Evolutionary conservation across 73 alveolate genomes (phyloP), one percentile per base, ranked within the genome.

Genomic region (Breviolum minutum): DNA sequence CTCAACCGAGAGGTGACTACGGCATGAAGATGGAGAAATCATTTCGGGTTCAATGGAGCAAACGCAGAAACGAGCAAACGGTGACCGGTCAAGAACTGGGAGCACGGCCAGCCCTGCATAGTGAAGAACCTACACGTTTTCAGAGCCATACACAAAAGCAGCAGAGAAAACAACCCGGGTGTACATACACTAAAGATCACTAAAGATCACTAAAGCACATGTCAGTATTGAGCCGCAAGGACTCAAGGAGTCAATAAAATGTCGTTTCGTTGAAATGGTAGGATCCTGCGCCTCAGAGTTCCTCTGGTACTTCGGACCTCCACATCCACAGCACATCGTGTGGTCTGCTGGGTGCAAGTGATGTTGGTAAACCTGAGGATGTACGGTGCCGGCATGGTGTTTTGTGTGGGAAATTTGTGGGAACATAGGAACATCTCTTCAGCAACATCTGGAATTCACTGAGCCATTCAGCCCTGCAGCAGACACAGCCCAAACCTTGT

Each of bases 261-360:
- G 5, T 20, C 16, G 60, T 13, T 19, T 7, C 11, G 87, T n/a
- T n/a, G n/a, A n/a, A n/a, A n/a, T n/a, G n/a, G n/a, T n/a, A n/a
- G n/a, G n/a, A n/a, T n/a, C 64, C n/a, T 27, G 86, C 71, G 69
- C 96, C 86, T 64, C 86, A 89, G 30, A 30, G 63, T 19, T 6
- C 62, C 84, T 24, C 24, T 40, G 13, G 79, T 68, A 24, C 26
- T 60, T 8, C 62, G 86, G 60, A 71, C 96, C 76, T 90, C 96
- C 87, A 90, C 24, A 62, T 90, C 96, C 96, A 90, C 96, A 7
- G 96, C 96, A 63, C 96, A 90, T 30, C 96, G 96, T 62, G 96
- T 61, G 32, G 96, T 90, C 63, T 90, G 96, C 73, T 90, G 88
- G 26, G 74, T 48, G 96, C 96, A 90, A 63, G 96, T 90, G 96